Base-by-base conservation (phyloP, 208 protist genomes). In the Acanthamoeba triangularis region DNA sequence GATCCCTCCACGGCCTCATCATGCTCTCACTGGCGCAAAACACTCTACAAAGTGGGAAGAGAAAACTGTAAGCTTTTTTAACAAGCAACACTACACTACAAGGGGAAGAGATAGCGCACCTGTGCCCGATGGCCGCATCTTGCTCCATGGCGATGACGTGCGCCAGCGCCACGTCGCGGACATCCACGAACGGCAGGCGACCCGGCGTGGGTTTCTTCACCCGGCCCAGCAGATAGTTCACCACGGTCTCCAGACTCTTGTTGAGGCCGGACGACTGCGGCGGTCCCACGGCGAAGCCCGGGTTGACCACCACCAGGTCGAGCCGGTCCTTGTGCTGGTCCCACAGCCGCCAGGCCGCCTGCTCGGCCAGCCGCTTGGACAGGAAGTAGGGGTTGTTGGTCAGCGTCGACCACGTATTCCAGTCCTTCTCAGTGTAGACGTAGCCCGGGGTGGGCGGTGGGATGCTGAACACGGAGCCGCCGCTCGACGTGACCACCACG, bases 391-490 rank as follows among this genome's bases (percentile, higher is more conserved):
- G 92, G 59, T 91, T 69, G 67, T 63, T 44, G 30, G 28, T 52
- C 1, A 94, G 18, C 14, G 80, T 63, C 49, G 94, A 94, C 33
- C 7, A 25, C 14, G 44, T 35, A 82, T 95, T 95, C 94, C 94
- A 95, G 52, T 95, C 82, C 33, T 59, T 82, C 52, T 94, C 94
- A 1, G 78, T 94, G 82, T 52, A 95, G 76, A 94, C 94, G 49
- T 94, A 44, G 30, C 82, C 52, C 47, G 76, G 76, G 11, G 1
- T 74, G 69, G 33, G 13, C 20, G 41, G 76, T 14, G 76, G 30
- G 20, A 41, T 10, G 92, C n/a, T 25, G 33, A 35, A 18, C n/a
- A 95, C 80, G 20, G 92, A 20, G 10, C 35, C 92, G 4, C 35
- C 30, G 20, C 35, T 67, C 37, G 92, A 95, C 25, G 92, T 95